A percentile compares a stretch with the other conserved stretches of the same genome.
phyloP scores from a whole-genome alignment of 208 protist species.

The Leishmania tropica region DNA sequence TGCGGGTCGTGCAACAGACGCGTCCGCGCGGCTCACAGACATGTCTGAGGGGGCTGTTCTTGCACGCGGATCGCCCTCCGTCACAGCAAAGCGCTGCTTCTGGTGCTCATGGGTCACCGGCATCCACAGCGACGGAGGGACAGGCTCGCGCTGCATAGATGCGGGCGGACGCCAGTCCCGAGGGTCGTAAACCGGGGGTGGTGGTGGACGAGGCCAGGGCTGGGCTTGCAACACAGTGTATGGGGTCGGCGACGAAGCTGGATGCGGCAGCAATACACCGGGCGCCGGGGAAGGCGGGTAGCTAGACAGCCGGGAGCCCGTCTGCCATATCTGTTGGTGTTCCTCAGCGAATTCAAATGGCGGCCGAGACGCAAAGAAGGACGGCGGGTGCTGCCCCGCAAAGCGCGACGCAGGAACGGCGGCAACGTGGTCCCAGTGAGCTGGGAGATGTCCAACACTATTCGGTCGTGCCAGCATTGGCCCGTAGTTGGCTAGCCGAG shows the following conservation, averaged over 20 bases:
- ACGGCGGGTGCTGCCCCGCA: not conserved
- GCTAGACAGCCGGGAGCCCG: not conserved
- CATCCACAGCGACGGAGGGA: not conserved
- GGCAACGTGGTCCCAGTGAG: not conserved
- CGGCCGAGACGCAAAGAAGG: not conserved
- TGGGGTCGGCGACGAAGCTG: not conserved
- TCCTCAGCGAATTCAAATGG: not conserved
- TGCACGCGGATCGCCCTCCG: not conserved
- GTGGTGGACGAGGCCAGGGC: not conserved
- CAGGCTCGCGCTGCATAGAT: not conserved
- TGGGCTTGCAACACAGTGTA: not conserved
- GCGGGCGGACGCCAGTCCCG: not conserved
- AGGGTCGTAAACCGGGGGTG: not conserved
- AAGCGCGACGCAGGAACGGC: not conserved
- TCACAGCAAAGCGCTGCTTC: not conserved
- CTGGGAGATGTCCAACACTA: not conserved
- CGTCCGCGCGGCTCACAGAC: not conserved
- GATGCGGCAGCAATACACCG: not conserved
- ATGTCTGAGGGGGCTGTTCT: not conserved
- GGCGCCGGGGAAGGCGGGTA: not conserved
- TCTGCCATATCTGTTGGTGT: not conserved
- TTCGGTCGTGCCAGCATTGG: not conserved
- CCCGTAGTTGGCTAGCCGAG: not conserved
- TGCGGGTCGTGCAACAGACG: not conserved
- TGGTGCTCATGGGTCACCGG: not conserved